phyloP scores from a whole-genome alignment of 2,329 filamentous ascomycete genomes.

The Xylariales sp. region DNA sequence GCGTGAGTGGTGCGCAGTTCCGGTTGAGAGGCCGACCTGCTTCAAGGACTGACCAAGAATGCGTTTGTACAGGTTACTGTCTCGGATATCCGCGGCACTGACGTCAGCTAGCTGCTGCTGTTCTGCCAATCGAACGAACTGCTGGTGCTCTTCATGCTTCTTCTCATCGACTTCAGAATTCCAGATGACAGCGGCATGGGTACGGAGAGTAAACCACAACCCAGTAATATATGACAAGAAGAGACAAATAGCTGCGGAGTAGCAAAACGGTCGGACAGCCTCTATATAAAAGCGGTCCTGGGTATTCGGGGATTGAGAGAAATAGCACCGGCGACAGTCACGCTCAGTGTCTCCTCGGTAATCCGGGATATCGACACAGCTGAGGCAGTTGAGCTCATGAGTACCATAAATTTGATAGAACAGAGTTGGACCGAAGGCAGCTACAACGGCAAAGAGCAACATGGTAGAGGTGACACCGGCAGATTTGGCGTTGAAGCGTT shows the following conservation, averaged over 20 bases:
- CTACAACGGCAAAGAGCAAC: constrained; percentile 93
- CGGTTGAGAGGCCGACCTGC: constrained; percentile 67
- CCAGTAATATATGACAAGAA: constrained; percentile 94
- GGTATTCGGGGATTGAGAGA: constrained; percentile 79
- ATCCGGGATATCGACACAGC: constrained; percentile 47
- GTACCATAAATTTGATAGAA: constrained; percentile 99
- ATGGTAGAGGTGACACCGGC: constrained; percentile 97
- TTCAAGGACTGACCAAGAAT: constrained; percentile 88
- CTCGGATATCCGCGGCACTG: constrained; percentile 67
- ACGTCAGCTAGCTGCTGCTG: constrained; percentile 37
- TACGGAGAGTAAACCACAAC: constrained; percentile 90
- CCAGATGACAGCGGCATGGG: constrained; percentile 97
- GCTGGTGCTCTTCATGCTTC: constrained; percentile 50
- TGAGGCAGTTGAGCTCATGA: constrained; percentile 85
- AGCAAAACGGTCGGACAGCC: constrained; percentile 90
- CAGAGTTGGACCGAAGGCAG: constrained; percentile 88
- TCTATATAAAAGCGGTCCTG: constrained; percentile 86
- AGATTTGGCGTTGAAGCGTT: constrained; percentile 94
- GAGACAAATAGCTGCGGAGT: constrained; percentile 76
- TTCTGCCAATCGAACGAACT: constrained; percentile 28
- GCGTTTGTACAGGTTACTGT: constrained; percentile 86
- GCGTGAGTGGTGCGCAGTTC: constrained; percentile 25
- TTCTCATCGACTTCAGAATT: constrained; percentile 79
- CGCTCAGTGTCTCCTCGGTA: constrained; percentile 38
- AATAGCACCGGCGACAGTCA: constrained; percentile 92